Evolutionary conservation across 2,329 filamentous ascomycete species (phyloP), one percentile per base, ranked within the genome.

Genomic region (Macrophomina phaseolina): DNA sequence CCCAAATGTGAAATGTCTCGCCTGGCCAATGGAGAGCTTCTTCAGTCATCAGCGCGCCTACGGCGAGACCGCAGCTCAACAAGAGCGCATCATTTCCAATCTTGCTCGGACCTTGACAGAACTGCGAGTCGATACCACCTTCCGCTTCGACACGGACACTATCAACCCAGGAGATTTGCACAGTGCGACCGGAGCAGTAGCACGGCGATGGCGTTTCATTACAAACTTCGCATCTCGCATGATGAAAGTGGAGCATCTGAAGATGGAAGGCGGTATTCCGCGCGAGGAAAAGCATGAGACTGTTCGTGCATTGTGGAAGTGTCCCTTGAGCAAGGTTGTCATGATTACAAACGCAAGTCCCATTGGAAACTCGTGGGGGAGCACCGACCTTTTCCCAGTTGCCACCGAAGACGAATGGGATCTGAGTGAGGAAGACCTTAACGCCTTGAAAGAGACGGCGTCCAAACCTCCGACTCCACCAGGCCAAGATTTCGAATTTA

Each of bases 11-110:
- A 73, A 79, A 60, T 83, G 79, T 61, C 73, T 84, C 14, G 80
- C 79, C 4, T 84, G 81, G 81, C 81, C 81, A 0, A 76, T 83
- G 67, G 79, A 81, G 52, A 74, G 74, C n/a, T 81, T 84, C 72
- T 83, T 82, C 69, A 74, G 73, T 8, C 73, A 77, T 38, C 55
- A 45, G 2, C 71, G 69, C 14, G 72, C 9, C n/a, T 70, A 16
- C 34, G 71, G 70, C 18, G 70, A 66, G 49, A 30, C 58, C 30
- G 55, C 38, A 32, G 40, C 61, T 5, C 68, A 75, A 28, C 71
- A 74, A 2, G 66, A 71, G 2, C 65, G 62, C 12, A 70, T 83
- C 0, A 75, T 83, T 5, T 74, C 75, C 1, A 79, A 78, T 65
- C 73, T 84, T 1, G 76, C 76, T 1, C 74, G 70, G n/a, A 77